Percentiles rank a stretch among this genome's conserved stretches.
These are phyloP conservation scores for Leccinum pachyderme DNA, from an alignment of 1,284 basidiomycete species.

Conservation along the genomic window DNA sequence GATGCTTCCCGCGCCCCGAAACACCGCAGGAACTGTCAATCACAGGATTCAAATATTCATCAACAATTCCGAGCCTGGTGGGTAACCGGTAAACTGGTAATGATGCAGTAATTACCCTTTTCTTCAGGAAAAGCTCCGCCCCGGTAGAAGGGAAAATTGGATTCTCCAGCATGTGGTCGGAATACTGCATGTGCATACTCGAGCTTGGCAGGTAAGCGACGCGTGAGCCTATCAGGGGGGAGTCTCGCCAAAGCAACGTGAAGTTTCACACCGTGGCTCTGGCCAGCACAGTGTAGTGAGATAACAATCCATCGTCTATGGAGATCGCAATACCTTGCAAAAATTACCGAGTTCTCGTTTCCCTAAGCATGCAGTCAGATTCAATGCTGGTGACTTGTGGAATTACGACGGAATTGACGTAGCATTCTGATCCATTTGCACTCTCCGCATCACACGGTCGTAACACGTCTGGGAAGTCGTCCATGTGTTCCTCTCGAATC, in stretches of 20 bases:
- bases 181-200: neutral
- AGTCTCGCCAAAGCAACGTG: neutral
- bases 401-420: neutral
- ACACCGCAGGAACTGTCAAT: neutral
- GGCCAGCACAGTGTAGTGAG: neutral
- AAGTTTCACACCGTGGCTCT: too few species aligned
- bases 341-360: neutral
- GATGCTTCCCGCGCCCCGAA: neutral
- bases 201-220: neutral
- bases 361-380: neutral
- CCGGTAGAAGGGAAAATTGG: neutral
- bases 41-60: neutral
- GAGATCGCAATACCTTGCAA: neutral
- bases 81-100: neutral
- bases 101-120: too few species aligned
- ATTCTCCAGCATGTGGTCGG: neutral
- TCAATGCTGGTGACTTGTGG: neutral
- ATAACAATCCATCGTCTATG: neutral
- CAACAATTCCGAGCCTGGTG: neutral
- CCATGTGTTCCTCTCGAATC: conserved; percentile 9
- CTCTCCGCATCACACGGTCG: neutral
- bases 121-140: neutral
- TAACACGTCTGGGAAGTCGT: neutral
- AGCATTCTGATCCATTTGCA: neutral
- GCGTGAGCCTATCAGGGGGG: neutral